Evolutionary conservation across 805 yeast genomes (phyloP).

Genomic region (Zygosaccharomyces siamensis): DNA sequence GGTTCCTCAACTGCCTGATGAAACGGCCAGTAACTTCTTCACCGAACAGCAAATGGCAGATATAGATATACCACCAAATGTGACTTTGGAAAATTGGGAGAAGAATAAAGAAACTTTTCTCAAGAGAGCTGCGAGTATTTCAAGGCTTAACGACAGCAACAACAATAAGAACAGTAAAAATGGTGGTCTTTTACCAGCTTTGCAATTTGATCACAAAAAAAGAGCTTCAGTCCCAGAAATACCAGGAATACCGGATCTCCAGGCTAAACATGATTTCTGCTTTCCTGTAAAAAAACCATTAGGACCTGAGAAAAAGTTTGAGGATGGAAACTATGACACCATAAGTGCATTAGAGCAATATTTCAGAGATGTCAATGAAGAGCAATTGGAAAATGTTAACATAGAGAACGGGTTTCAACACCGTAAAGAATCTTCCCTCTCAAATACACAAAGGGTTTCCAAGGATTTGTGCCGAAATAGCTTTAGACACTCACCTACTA

Average conservation of each 20-base stretch:
- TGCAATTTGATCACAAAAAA: slow-evolving; percentile 10
- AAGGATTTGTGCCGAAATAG: slow-evolving; percentile 16
- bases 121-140: slow-evolving; percentile 15
- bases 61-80: slow-evolving; percentile 16
- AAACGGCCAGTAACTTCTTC: slow-evolving; percentile 6
- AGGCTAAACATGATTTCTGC: slow-evolving; percentile 16
- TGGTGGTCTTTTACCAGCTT: slow-evolving; percentile 17
- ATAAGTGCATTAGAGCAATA: slow-evolving; percentile 30
- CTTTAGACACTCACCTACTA: slow-evolving; percentile 33
- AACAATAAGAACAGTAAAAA: not conserved
- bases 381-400: slow-evolving; percentile 14
- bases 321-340: slow-evolving; percentile 16
- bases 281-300: slow-evolving; percentile 16
- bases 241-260: slow-evolving; percentile 4
- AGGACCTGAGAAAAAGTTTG: not conserved
- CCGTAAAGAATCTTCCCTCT: slow-evolving; percentile 21
- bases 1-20: slow-evolving; percentile 12
- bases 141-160: not conserved
- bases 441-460: slow-evolving; percentile 12
- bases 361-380: slow-evolving; percentile 16
- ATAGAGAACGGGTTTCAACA: slow-evolving; percentile 25
- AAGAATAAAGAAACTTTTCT: slow-evolving; percentile 16
- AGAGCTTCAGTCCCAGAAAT: not conserved
- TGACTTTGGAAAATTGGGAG: slow-evolving; percentile 27
- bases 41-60: slow-evolving; percentile 2